Percentiles rank a stretch among this genome's conserved stretches.
phyloP scores from a whole-genome alignment of 306 rosid species.

The Malus sieversii region DNA sequence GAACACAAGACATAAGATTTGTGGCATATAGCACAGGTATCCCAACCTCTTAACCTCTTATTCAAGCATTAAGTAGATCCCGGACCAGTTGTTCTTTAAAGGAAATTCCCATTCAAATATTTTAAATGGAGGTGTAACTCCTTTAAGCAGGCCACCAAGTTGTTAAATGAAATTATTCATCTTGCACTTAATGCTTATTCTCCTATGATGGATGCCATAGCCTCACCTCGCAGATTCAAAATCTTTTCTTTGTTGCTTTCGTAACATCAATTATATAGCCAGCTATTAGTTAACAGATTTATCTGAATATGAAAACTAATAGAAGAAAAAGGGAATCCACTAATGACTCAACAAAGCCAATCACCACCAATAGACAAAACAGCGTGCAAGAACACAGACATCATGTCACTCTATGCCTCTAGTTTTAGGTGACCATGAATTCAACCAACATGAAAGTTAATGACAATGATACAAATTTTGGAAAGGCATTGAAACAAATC shows the following conservation, averaged over 20 bases:
- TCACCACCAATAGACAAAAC: background rate
- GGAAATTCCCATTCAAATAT: background rate
- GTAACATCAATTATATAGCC: background rate
- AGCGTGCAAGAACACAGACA: background rate
- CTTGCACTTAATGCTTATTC: background rate
- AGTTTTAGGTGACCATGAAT: background rate
- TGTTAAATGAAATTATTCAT: background rate
- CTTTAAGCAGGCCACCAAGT: background rate
- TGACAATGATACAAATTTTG: background rate
- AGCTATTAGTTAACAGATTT: background rate
- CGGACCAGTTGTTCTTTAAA: background rate
- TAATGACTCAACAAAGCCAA: background rate
- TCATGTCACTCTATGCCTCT: background rate
- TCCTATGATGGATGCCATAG: background rate
- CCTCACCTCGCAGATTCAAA: background rate
- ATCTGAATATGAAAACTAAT: background rate
- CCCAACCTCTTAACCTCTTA: background rate
- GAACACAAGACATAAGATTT: background rate
- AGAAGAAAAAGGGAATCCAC: background rate
- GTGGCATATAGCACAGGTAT: background rate
- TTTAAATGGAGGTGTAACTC: background rate
- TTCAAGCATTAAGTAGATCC: background rate
- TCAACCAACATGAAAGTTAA: background rate
- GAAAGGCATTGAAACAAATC: background rate
- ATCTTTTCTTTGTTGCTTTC: background rate